Percentiles rank a stretch among this genome's conserved stretches.
phyloP scores from a whole-genome alignment of 2,329 filamentous ascomycete species.

The Fusarium dlaminii region DNA sequence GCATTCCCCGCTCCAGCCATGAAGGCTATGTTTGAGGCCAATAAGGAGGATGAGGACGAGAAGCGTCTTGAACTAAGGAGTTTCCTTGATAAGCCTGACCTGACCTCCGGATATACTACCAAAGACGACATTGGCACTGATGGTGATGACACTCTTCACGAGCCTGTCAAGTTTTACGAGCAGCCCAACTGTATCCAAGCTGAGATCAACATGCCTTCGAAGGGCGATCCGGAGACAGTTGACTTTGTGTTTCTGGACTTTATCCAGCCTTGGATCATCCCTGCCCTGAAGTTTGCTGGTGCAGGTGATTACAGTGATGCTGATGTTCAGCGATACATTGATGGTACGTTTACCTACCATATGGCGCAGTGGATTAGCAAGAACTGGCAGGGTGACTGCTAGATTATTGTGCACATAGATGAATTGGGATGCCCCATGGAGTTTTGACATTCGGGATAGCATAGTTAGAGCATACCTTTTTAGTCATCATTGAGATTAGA shows the following conservation, averaged over 20 bases:
- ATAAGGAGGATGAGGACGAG: conserved; percentile 35
- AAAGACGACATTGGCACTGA: conserved; percentile 82
- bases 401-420: conserved; percentile 1
- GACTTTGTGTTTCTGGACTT: conserved; percentile 95
- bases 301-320: conserved; percentile 56
- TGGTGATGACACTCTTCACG: conserved; percentile 90
- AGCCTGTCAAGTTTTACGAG: conserved; percentile 75
- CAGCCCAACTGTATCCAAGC: conserved; percentile 88
- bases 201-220: conserved; percentile 67
- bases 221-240: conserved; percentile 72
- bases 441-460: conserved; percentile 8
- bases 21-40: conserved; percentile 19
- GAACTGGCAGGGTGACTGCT: conserved; percentile 66
- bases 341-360: conserved; percentile 65
- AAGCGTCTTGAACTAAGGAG: conserved; percentile 46
- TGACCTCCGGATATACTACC: conserved; percentile 84
- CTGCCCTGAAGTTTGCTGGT: conserved; percentile 73
- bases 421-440: background rate
- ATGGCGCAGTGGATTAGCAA: conserved; percentile 66
- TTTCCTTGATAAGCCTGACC: conserved; percentile 49
- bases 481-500: background rate
- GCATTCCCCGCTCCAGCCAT: conserved; percentile 41
- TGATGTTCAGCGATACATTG: conserved; percentile 62
- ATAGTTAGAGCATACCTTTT: background rate
- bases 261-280: conserved; percentile 81